A percentile compares a stretch with the other conserved stretches of the same genome.
These are phyloP conservation scores for Verbena officinalis DNA, from an alignment of 257 asterid species.

Conservation along the genomic window DNA sequence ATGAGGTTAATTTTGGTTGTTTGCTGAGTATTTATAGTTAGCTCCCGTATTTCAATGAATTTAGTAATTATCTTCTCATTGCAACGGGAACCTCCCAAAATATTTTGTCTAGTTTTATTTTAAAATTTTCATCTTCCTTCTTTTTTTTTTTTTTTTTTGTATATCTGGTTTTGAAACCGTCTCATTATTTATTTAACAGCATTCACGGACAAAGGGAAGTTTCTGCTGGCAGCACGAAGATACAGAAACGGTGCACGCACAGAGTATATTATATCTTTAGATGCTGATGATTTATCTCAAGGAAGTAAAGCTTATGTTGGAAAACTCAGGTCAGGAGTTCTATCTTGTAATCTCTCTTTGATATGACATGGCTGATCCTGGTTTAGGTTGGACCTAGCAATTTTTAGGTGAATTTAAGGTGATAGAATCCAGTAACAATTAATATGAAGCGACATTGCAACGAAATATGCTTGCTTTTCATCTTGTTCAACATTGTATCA, in stretches of 20 bases:
- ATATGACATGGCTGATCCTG: neutral
- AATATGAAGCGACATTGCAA: too few species aligned
- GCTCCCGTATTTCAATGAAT: too few species aligned
- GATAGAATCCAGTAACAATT: neutral
- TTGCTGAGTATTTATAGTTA: too few species aligned
- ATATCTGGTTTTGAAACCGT: conserved; percentile 5
- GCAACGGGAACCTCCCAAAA: neutral
- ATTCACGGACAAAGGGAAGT: conserved; percentile 77
- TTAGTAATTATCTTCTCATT: neutral
- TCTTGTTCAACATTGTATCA: neutral
- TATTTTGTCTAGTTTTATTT: conserved; percentile 12
- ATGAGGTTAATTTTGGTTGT: too few species aligned
- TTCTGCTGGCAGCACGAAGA: conserved; percentile 92
- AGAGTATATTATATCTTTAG: conserved; percentile 83
- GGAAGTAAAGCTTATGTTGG: conserved; percentile 93
- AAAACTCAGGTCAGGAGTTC: conserved; percentile 66
- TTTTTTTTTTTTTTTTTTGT: conserved; percentile 4
- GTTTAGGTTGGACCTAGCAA: neutral
- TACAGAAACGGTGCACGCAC: conserved; percentile 72
- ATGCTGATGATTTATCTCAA: conserved; percentile 77
- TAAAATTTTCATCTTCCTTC: neutral
- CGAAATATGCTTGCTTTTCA: neutral
- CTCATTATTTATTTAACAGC: conserved; percentile 44
- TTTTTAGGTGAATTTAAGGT: neutral
- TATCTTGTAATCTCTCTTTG: conserved; percentile 4